Evolutionary conservation across 306 rosid genomes (phyloP), one percentile per base, ranked within the genome.

Genomic region (Amphicarpaea edgeworthii): DNA sequence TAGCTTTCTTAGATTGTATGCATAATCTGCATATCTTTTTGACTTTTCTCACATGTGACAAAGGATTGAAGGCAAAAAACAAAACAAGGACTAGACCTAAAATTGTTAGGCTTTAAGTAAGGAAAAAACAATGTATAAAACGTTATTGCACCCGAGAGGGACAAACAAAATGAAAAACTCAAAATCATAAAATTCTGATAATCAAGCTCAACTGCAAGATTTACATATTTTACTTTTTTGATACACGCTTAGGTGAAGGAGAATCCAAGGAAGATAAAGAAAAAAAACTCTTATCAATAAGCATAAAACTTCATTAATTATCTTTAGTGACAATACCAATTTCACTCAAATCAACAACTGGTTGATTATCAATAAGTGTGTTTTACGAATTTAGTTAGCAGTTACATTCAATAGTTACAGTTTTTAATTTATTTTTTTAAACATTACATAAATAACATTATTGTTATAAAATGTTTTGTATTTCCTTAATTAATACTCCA

Each of bases 1-100:
- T 9, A 51, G 55, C 32, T 63, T 76, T 50, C 53, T 15, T 76
- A 37, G 30, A 38, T 65, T 50, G 66, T n/a, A 11, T 66, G n/a
- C 80, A 53, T 38, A 38, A 66, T 8, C 43, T n/a, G 45, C 55
- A 49, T 14, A n/a, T 6, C 26, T 24, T 77, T 77, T 66, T 66
- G 47, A 66, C 81, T 77, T 66, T 66, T 54, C 74, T 66, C 16
- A 45, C 67, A 65, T 76, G 74, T 76, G 80, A 24, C 66, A 64
- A 55, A 16, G 12, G 20, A 42, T 8, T 3, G 60, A 41, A 66
- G n/a, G 68, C 16, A 41, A 54, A 54, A 67, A 34, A 43, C 32
- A 50, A 42, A 7, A 26, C 26, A 54, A 7, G 10, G 32, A 65
- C 4, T 54, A 67, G 68, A 66, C 75, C 68, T 26, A 41, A 54